Evolutionary conservation across 225 moss, liverwort and hornwort genomes (phyloP).

Genomic region (Physcomitrellopsis africana): DNA sequence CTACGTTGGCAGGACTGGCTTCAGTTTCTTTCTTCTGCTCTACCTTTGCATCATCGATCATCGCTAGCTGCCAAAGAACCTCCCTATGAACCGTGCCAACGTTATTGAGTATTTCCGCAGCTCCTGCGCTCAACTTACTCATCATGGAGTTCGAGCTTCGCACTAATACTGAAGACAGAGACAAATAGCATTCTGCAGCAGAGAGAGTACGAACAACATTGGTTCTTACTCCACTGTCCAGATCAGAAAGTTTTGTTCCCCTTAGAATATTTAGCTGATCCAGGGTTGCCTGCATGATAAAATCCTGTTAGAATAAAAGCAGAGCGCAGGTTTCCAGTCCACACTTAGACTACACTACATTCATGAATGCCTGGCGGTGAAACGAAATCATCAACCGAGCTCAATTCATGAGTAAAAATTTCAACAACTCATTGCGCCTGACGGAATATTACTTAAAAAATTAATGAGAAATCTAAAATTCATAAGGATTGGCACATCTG

Average conservation of each 20-base stretch:
- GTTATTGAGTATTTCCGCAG: conserved; percentile 66
- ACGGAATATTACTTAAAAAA: background rate
- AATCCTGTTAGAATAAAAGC: conserved; percentile 5
- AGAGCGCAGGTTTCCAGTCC: conserved; percentile 17
- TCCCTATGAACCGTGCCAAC: conserved; percentile 85
- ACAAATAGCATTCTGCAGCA: conserved; percentile 90
- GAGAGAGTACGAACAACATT: conserved; percentile 80
- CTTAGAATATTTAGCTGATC: conserved; percentile 60
- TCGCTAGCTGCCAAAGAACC: conserved; percentile 85
- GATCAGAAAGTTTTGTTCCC: conserved; percentile 73
- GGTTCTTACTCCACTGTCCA: conserved; percentile 58
- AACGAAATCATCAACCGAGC: too few species aligned
- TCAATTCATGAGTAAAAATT: too few species aligned
- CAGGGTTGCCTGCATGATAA: conserved; percentile 55
- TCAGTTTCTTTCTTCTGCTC: conserved; percentile 84
- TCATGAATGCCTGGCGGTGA: too few species aligned
- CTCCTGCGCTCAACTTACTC: conserved; percentile 79
- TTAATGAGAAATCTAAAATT: background rate
- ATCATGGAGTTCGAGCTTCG: conserved; percentile 90
- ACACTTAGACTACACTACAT: conserved; percentile 8
- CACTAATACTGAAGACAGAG: conserved; percentile 86
- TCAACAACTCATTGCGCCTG: background rate
- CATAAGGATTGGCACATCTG: background rate
- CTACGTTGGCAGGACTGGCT: conserved; percentile 59
- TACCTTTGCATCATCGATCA: conserved; percentile 83